phyloP scores from a whole-genome alignment of 139 green algal genomes.

The Raphidocelis subcapitata region DNA sequence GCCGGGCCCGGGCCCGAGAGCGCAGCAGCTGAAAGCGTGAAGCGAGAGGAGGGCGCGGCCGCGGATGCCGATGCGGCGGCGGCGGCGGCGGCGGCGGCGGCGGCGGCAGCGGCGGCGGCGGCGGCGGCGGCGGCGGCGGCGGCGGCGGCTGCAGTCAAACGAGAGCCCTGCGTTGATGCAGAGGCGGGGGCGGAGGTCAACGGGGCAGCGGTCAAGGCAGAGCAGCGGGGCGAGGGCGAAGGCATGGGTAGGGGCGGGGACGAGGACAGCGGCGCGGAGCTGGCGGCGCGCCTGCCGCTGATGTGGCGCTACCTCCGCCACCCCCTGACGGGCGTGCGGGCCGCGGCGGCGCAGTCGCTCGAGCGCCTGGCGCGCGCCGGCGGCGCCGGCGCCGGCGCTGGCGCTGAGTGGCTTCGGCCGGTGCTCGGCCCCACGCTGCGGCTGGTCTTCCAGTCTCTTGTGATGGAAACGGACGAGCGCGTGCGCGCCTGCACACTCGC shows the following conservation, averaged over 20 bases:
- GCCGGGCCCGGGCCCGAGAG: too few relatives aligned
- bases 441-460: conserved; percentile 78
- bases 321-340: conserved; percentile 69
- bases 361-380: conserved; percentile 43
- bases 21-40: too few relatives aligned
- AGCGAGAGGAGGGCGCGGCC: background rate
- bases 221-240: background rate
- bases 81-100: background rate
- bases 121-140: background rate
- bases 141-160: too few relatives aligned
- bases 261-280: background rate
- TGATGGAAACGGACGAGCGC: conserved; percentile 62
- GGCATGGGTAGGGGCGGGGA: too few relatives aligned
- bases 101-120: background rate
- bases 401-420: conserved; percentile 38
- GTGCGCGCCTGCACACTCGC: conserved; percentile 37
- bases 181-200: background rate
- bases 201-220: background rate
- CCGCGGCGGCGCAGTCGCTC: conserved; percentile 63
- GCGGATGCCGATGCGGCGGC: background rate
- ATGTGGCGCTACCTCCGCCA: conserved; percentile 86
- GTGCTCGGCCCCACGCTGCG: conserved; percentile 43
- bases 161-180: background rate
- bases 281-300: conserved; percentile 47
- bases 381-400: background rate